A percentile compares a stretch with the other conserved stretches of the same genome.
Conservation (phyloP, 2,329 filamentous ascomycete species). For the Fusarium subglutinans region DNA sequence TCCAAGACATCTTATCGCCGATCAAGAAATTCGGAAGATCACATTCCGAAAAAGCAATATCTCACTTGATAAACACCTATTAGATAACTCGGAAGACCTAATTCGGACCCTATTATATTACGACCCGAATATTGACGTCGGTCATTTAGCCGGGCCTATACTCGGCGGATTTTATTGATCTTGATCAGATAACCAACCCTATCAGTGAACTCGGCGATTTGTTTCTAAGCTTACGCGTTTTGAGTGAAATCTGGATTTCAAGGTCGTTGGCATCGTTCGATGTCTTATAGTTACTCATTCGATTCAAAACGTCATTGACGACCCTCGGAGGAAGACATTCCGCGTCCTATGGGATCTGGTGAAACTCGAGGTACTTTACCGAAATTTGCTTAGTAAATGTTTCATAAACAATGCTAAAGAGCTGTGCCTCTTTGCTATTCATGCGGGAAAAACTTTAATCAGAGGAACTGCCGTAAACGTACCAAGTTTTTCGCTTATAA, state of each 20-base stretch:
- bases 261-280: not conserved
- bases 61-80: not conserved
- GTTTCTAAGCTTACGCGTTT: not conserved
- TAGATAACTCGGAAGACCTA: not conserved
- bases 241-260: not conserved
- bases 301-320: not conserved
- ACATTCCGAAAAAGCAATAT: slow-evolving; percentile 2
- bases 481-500: not conserved
- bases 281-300: not conserved
- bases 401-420: not conserved
- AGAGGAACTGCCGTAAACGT: not conserved
- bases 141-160: not conserved
- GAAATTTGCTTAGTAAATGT: not conserved
- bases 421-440: not conserved
- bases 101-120: not conserved
- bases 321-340: slow-evolving; percentile 11
- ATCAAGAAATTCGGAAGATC: slow-evolving; percentile 17
- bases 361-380: not conserved
- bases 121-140: not conserved
- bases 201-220: not conserved
- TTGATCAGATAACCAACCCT: not conserved
- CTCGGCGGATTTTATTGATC: not conserved
- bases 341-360: not conserved
- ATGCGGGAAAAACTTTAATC: not conserved
- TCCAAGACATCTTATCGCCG: not conserved